Conservation (phyloP, 176 grass and related monocot genomes). For the Lolium multiflorum region DNA sequence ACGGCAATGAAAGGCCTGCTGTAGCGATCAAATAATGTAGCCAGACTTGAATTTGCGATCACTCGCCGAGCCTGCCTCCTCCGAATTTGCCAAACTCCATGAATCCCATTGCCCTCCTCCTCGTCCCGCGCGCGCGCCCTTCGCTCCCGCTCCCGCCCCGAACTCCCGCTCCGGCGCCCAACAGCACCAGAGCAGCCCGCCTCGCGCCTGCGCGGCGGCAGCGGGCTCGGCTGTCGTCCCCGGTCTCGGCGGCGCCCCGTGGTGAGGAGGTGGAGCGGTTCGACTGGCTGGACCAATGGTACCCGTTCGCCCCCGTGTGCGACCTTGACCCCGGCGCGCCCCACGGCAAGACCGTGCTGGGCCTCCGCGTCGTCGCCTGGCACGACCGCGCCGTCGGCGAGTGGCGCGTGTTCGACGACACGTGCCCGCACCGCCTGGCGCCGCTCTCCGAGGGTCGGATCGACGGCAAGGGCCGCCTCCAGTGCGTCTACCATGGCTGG, state of each 20-base stretch:
- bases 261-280: too few relatives aligned
- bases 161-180: too few relatives aligned
- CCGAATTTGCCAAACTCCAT: too few relatives aligned
- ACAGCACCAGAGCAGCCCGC: too few relatives aligned
- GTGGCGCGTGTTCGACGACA: slow-evolving; percentile 91
- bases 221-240: background rate
- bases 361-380: slow-evolving; percentile 78
- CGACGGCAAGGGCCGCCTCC: slow-evolving; percentile 74
- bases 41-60: too few relatives aligned
- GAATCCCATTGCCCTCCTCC: too few relatives aligned
- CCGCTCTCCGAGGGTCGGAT: slow-evolving; percentile 92
- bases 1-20: too few relatives aligned
- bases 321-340: slow-evolving; percentile 83
- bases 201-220: background rate
- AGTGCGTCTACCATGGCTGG: slow-evolving; percentile 98
- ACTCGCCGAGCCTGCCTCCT: too few relatives aligned
- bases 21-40: too few relatives aligned
- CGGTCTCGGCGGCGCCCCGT: too few relatives aligned
- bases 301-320: slow-evolving; percentile 70
- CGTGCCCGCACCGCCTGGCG: slow-evolving; percentile 84
- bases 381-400: slow-evolving; percentile 55
- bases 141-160: too few relatives aligned
- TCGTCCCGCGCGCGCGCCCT: too few relatives aligned
- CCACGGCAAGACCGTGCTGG: slow-evolving; percentile 83
- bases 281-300: slow-evolving; percentile 93